Evolutionary conservation across 768 basidiomycete species (phyloP), one percentile per base, ranked within the genome.

Genomic region (Auricularia heimuer): DNA sequence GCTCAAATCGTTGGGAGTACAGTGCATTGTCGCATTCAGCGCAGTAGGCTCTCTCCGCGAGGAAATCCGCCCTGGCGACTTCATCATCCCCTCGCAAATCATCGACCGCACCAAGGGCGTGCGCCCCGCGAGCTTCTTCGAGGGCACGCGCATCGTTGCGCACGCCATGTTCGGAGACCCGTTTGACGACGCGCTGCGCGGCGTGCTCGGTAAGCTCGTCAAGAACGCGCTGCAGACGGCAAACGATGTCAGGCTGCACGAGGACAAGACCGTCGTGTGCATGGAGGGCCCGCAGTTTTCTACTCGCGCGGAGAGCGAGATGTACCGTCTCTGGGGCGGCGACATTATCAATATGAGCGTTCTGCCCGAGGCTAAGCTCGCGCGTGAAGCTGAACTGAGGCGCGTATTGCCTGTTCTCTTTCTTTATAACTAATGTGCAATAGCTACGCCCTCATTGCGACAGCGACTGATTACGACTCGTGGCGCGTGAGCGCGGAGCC

Each of bases 231-330:
- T 95, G 63, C 82, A 78, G 4, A 77, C 77, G 35, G 81, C 85
- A 42, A 87, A 86, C 1, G 82, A 80, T 1, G 85, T 88, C 44
- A 78, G 83, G 75, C 75, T 98, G 64, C 92, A 94, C 75, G 85
- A 83, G 62, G 88, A 85, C 35, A 94, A 88, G 80, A 89, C 86
- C 21, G 84, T 98, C 65, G 88, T 98, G 61, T 94, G 92, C 73
- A 98, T 98, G 93, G 94, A 98, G 73, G 95, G 95, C 61, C 91
- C 91, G 37, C 94, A 94, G 76, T 99, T 99, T 80, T 96, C 94
- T 64, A 99, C 96, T n/a, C 80, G 96, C 44, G 96, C 96, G 18
- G 96, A 99, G 82, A 94, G 92, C 71, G 70, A 83, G 70, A 94
- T 97, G 94, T 97, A 98, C 75, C 82, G 94, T 24, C 81, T 82